Conservation (phyloP, 2,329 filamentous ascomycete species). For the Neofusicoccum laricinum region DNA sequence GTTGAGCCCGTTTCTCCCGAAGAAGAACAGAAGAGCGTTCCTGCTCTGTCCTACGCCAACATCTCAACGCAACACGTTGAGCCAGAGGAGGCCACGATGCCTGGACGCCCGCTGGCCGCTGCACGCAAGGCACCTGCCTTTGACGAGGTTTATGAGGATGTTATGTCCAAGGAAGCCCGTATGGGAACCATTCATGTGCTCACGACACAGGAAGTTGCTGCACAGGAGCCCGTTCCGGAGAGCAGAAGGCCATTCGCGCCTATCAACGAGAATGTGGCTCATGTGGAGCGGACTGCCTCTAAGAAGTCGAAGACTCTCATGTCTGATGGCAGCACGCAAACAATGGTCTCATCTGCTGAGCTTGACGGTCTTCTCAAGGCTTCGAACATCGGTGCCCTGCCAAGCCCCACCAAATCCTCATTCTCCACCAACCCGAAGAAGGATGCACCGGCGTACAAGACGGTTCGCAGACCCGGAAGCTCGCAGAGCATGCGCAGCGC, state of each 20-base stretch:
- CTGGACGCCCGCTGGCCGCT: constrained; percentile 15
- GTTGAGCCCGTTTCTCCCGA: constrained; percentile 27
- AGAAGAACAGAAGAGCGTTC: background rate
- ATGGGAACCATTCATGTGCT: background rate
- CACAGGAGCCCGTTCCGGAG: background rate
- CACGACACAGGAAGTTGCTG: background rate
- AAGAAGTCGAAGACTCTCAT: background rate
- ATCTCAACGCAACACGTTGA: constrained; percentile 29
- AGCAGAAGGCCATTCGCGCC: background rate
- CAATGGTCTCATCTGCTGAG: constrained; percentile 74
- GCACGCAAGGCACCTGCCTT: background rate
- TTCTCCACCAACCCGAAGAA: constrained; percentile 22
- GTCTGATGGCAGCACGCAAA: constrained; percentile 67
- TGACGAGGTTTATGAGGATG: background rate
- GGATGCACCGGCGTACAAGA: constrained; percentile 23
- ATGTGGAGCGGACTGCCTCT: constrained; percentile 6
- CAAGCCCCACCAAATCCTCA: constrained; percentile 33
- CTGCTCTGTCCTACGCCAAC: constrained; percentile 26
- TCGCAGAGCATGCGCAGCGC: constrained; percentile 63
- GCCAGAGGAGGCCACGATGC: constrained; percentile 28
- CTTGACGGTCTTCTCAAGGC: constrained; percentile 73
- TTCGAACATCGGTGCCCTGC: constrained; percentile 32
- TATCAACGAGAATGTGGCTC: constrained; percentile 18
- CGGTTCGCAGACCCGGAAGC: constrained; percentile 64
- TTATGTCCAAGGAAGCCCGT: constrained; percentile 11